A percentile compares a stretch with the other conserved stretches of the same genome.
phyloP scores from a whole-genome alignment of 495 filamentous ascomycete genomes.

The Xylaria grammica region DNA sequence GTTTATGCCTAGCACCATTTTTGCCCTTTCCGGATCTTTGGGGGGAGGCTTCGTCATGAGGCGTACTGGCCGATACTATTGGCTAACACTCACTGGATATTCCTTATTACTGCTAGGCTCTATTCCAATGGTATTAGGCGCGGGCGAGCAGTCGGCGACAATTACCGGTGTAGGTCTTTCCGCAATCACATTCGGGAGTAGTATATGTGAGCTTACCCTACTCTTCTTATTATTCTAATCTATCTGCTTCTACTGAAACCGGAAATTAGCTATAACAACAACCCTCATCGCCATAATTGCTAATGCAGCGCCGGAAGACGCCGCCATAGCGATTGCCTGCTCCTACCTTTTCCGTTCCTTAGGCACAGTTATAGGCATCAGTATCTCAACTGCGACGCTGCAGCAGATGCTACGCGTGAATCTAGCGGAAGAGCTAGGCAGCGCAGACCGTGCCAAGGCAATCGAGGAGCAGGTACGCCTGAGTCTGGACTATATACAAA shows the following conservation, averaged over 20 bases:
- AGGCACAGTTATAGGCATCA: conserved; percentile 77
- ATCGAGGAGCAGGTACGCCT: conserved; percentile 76
- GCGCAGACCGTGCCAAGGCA: conserved; percentile 64
- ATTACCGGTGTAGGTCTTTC: conserved; percentile 62
- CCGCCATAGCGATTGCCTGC: conserved; percentile 82
- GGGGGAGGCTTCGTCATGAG: conserved; percentile 74
- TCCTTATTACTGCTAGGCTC: conserved; percentile 56
- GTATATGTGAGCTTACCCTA: conserved; percentile 25
- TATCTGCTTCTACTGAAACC: conserved; percentile 11
- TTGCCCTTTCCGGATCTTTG: conserved; percentile 70
- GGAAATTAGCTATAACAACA: conserved; percentile 67
- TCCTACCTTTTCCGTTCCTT: conserved; percentile 86
- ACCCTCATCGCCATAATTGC: conserved; percentile 69
- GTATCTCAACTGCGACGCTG: conserved; percentile 71
- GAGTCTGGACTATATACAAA: conserved; percentile 73
- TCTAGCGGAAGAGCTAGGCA: conserved; percentile 56
- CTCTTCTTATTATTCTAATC: neutral
- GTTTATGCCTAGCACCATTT: conserved; percentile 69
- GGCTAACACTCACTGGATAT: conserved; percentile 69
- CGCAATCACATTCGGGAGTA: conserved; percentile 33
- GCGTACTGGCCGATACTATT: conserved; percentile 78
- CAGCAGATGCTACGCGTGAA: conserved; percentile 70
- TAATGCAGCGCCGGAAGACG: conserved; percentile 69
- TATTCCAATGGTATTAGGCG: conserved; percentile 62
- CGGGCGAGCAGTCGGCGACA: conserved; percentile 50